Base-by-base conservation (phyloP, 176 grass and related monocot species). In the Zoysia japonica region DNA sequence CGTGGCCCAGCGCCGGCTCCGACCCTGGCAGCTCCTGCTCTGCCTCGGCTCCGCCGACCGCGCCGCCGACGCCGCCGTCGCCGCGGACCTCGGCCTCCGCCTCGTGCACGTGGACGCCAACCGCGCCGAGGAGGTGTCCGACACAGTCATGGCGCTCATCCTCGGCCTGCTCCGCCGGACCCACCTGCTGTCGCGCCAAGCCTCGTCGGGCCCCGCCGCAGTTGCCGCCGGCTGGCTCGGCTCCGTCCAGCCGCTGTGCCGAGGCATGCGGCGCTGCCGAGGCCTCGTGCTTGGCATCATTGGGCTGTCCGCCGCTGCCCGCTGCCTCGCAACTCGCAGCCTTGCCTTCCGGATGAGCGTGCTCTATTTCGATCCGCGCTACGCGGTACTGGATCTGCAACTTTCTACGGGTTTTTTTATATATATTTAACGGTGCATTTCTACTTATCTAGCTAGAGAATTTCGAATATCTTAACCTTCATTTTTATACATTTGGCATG, bases 131-230 rank as follows among this genome's bases (percentile, higher is more conserved):
- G 95, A 97, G 91, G 89, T 97, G 16, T 92, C 95, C 49, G 95
- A 97, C 86, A 97, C 89, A 50, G 89, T 97, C 77, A 97, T 94
- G 95, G 95, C 95, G 50, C 92, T 97, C 45, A 82, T 97, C 77
- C 89, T 94, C 38, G 89, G 89, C 5, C 88, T 97, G 70, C 84
- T 97, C 20, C 90, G 92, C 61, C 78, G 92, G 43, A 97, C 91
- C 15, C 95, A 94, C 72, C 87, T 97, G 0, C 87, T 97, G 8
- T 94, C 95, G 19, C 88, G 87, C 54, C 86, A 92, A 37, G 89
- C 85, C 14, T 94, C 94, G 7, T 91, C 94, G 19, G 79, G 38
- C 17, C 83, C 90, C 5, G 78, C 89, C 62, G 91, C 94, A 0
- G 87, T 86, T 11, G 77, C 87, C 64, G 65, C 89, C 0, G 94